Conservation (phyloP, 345 rosid genomes). For the Pelargonium nanum region DNA sequence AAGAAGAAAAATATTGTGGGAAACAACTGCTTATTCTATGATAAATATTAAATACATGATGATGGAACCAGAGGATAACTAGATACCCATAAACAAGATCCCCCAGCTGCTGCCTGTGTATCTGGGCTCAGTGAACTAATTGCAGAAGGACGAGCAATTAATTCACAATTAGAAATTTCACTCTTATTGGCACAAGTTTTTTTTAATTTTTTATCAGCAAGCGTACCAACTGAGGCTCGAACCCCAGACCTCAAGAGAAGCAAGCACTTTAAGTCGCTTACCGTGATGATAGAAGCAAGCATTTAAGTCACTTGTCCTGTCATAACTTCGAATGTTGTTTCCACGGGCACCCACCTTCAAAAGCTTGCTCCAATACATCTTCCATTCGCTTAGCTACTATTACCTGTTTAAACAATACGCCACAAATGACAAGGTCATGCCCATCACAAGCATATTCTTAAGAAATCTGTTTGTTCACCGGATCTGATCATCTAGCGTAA, state of each 20-base stretch:
- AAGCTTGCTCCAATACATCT: conserved; percentile 86
- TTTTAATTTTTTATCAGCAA: too few species aligned
- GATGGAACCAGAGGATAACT: background rate
- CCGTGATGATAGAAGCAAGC: background rate
- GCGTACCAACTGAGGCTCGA: too few species aligned
- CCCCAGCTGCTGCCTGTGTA: background rate
- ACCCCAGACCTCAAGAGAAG: too few species aligned
- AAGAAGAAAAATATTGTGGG: too few species aligned
- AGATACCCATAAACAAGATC: background rate
- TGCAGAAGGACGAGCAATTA: background rate
- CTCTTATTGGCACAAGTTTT: too few species aligned
- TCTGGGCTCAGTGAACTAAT: background rate
- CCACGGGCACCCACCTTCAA: conserved; percentile 97
- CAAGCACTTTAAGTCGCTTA: background rate
- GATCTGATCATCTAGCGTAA: too few species aligned
- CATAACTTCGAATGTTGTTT: conserved; percentile 67
- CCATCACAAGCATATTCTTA: background rate
- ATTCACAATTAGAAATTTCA: background rate
- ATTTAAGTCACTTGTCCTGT: conserved; percentile 12
- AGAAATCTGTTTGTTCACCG: background rate
- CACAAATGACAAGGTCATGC: background rate
- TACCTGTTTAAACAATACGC: conserved; percentile 32
- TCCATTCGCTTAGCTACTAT: conserved; percentile 85
- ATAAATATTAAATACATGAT: conserved; percentile 5
- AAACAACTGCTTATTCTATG: background rate